A percentile compares a stretch with the other conserved stretches of the same genome.
Conservation (phyloP, 768 basidiomycete genomes). For the Boletus reticuloceps region DNA sequence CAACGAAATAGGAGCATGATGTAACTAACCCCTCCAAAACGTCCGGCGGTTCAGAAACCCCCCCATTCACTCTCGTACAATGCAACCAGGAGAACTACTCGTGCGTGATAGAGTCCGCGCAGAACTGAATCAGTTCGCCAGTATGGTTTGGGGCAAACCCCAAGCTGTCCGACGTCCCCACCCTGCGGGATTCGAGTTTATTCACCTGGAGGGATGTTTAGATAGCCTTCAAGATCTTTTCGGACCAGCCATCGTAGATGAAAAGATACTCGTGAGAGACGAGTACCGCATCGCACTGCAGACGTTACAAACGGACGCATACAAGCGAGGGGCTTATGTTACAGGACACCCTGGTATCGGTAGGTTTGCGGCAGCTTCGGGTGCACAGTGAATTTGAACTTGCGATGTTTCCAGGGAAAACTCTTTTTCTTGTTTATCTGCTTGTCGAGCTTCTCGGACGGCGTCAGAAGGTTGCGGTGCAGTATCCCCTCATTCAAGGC, state of each 20-base stretch:
- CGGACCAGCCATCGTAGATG: background rate
- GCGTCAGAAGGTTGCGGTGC: background rate
- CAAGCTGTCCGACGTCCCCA: background rate
- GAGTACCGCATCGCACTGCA: background rate
- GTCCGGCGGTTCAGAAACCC: too few species aligned
- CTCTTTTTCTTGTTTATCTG: background rate
- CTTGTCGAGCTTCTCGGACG: background rate
- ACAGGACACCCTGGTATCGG: conserved; percentile 4
- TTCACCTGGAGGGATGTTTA: background rate
- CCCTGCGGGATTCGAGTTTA: background rate
- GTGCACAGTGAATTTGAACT: too few species aligned
- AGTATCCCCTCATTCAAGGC: background rate
- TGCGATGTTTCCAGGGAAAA: background rate
- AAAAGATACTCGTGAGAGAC: conserved; percentile 2
- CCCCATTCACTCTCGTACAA: too few species aligned
- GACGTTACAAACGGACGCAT: background rate
- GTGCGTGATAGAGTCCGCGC: too few species aligned
- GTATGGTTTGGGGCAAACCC: background rate
- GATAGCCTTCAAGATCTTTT: background rate
- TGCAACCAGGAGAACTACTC: too few species aligned
- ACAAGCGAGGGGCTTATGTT: background rate
- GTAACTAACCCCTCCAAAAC: too few species aligned
- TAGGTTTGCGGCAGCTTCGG: too few species aligned
- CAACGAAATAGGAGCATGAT: too few species aligned
- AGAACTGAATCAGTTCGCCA: too few species aligned